Conservation (phyloP, 345 rosid species). For the Melaleuca alternifolia region DNA sequence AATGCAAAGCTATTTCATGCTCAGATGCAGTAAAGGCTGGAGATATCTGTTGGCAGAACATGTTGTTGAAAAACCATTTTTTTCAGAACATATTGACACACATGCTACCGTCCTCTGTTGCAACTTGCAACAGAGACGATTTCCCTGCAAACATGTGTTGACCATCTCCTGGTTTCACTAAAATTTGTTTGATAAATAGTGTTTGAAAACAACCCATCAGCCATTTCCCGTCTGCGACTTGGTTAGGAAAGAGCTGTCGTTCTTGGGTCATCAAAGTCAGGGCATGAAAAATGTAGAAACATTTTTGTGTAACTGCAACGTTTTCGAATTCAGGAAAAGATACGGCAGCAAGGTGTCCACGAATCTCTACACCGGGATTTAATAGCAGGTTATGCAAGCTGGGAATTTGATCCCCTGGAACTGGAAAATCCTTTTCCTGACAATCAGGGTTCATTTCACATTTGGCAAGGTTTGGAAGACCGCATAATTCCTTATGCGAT, state of each 20-base stretch:
- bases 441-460: conserved; percentile 46
- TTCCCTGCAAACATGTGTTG: not conserved
- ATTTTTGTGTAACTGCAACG: not conserved
- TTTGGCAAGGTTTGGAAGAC: conserved; percentile 77
- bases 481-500: conserved; percentile 37
- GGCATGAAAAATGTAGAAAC: not conserved
- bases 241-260: not conserved
- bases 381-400: conserved; percentile 43
- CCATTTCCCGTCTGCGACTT: not conserved
- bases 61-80: not conserved
- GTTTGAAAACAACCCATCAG: not conserved
- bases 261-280: not conserved
- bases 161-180: not conserved
- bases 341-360: conserved; percentile 55
- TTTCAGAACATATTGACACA: not conserved
- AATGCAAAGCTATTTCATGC: not conserved
- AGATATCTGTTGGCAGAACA: not conserved
- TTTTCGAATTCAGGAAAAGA: conserved; percentile 35
- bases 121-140: not conserved
- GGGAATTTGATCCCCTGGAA: conserved; percentile 77
- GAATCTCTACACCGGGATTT: conserved; percentile 61
- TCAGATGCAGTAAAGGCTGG: not conserved
- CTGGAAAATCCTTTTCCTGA: conserved; percentile 48
- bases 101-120: not conserved
- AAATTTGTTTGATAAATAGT: not conserved